These are phyloP conservation scores for Xylariaceae sp. DNA, from an alignment of 2,329 filamentous ascomycete species.

Conservation along the genomic window DNA sequence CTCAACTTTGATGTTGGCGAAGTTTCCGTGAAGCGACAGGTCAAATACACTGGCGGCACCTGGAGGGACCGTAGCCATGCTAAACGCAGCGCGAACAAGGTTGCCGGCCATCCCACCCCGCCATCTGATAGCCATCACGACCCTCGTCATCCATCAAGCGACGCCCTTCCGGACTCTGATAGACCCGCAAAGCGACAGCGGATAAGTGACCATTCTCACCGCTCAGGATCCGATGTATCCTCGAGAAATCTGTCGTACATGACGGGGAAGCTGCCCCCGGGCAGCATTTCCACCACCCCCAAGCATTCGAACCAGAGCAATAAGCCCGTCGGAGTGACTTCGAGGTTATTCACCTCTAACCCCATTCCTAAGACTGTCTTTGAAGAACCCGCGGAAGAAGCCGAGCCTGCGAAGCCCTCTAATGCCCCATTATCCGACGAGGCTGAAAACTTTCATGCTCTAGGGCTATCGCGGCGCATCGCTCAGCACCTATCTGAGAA, in stretches of 20 bases:
- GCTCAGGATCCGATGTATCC: constrained; percentile 11
- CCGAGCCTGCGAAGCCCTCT: constrained; percentile 65
- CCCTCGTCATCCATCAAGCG: constrained; percentile 12
- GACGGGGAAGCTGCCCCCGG: constrained; percentile 32
- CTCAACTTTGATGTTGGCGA: constrained; percentile 84
- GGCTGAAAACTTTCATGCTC: constrained; percentile 76
- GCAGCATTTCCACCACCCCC: constrained; percentile 26
- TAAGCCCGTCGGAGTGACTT: constrained; percentile 56
- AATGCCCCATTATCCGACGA: constrained; percentile 87
- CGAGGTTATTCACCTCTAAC: constrained; percentile 89
- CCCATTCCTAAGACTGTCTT: constrained; percentile 65
- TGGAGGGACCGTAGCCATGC: constrained; percentile 88
- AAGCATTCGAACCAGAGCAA: constrained; percentile 14
- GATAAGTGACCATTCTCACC: constrained; percentile 17
- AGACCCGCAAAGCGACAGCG: constrained; percentile 44
- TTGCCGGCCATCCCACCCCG: constrained; percentile 26
- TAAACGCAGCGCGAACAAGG: constrained; percentile 53
- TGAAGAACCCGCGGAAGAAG: constrained; percentile 42
- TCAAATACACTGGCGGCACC: constrained; percentile 79
- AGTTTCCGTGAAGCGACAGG: constrained; percentile 55
- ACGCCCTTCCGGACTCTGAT: constrained; percentile 20
- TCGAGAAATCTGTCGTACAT: constrained; percentile 26
- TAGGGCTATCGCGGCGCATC: constrained; percentile 76
- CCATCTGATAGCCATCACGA: constrained; percentile 19
- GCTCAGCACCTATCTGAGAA: constrained; percentile 81